These are phyloP conservation scores for Flaveria bidentis DNA, from an alignment of 129 eudicot genomes.

Conservation along the genomic window DNA sequence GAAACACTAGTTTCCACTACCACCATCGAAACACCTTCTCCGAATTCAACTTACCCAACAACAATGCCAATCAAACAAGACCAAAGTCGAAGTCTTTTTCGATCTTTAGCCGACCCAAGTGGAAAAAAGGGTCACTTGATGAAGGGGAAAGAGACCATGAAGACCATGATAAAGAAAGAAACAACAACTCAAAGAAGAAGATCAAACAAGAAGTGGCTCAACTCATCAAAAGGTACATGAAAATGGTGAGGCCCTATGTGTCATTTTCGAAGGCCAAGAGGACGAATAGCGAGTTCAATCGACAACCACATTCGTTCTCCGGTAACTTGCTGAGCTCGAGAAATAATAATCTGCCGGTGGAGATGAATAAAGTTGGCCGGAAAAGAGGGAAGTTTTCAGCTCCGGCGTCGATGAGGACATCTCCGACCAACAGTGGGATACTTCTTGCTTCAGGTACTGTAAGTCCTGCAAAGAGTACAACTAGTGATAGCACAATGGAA, in stretches of 20 bases:
- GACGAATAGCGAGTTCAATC: slow-evolving; percentile 24
- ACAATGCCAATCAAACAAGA: slow-evolving; percentile 27
- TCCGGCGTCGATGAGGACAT: slow-evolving; percentile 75
- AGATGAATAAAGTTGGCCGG: slow-evolving; percentile 47
- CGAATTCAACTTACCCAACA: slow-evolving; percentile 38
- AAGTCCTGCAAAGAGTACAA: slow-evolving; percentile 36
- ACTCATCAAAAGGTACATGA: slow-evolving; percentile 67
- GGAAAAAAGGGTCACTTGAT: slow-evolving; percentile 44
- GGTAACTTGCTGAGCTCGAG: slow-evolving; percentile 49
- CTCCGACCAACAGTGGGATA: slow-evolving; percentile 79
- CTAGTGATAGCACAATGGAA: slow-evolving; percentile 87
- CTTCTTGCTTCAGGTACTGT: slow-evolving; percentile 48
- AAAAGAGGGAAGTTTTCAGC: slow-evolving; percentile 72
- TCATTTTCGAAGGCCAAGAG: slow-evolving; percentile 45
- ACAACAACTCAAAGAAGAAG: slow-evolving; percentile 48
- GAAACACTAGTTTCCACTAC: slow-evolving; percentile 36
- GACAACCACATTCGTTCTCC: slow-evolving; percentile 57
- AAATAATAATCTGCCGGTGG: slow-evolving; percentile 31
- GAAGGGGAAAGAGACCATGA: slow-evolving; percentile 30
- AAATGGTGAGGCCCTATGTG: slow-evolving; percentile 68
- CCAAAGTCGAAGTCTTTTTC: slow-evolving; percentile 78
- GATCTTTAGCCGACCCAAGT: slow-evolving; percentile 53
- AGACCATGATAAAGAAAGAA: slow-evolving; percentile 25
- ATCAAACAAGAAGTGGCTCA: slow-evolving; percentile 57
- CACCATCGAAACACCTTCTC: slow-evolving; percentile 39